phyloP scores from a whole-genome alignment of 176 grass and related monocot species.

The Rhynchospora tenuis region DNA sequence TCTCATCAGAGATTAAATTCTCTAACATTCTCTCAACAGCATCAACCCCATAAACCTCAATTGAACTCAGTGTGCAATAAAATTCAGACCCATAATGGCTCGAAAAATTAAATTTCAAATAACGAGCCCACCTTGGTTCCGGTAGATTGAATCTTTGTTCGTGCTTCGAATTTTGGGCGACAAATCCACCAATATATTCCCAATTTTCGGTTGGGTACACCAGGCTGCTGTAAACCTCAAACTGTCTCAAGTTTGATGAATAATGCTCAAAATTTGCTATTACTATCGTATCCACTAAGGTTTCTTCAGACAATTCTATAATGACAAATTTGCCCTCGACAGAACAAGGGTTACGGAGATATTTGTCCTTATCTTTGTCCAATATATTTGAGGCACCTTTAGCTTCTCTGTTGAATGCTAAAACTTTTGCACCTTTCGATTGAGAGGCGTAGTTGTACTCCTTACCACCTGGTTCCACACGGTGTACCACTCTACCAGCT shows the following conservation, averaged over 20 bases:
- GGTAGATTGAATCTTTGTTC: slow-evolving; percentile 59
- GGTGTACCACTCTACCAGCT: slow-evolving; percentile 54
- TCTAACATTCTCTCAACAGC: slow-evolving; percentile 95
- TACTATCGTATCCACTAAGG: slow-evolving; percentile 72
- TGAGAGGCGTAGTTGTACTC: slow-evolving; percentile 89
- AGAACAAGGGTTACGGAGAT: slow-evolving; percentile 93
- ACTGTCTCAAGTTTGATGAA: slow-evolving; percentile 82
- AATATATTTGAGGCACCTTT: slow-evolving; percentile 94
- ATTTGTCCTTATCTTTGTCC: slow-evolving; percentile 95
- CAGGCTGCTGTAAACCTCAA: slow-evolving; percentile 71
- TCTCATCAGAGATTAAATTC: slow-evolving; percentile 88
- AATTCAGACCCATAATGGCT: slow-evolving; percentile 94
- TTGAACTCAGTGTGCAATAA: slow-evolving; percentile 83
- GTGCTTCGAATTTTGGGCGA: slow-evolving; percentile 62
- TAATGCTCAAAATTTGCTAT: slow-evolving; percentile 97
- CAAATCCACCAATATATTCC: slow-evolving; percentile 75
- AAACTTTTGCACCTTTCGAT: slow-evolving; percentile 76
- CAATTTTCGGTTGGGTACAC: slow-evolving; percentile 78
- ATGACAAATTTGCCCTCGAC: slow-evolving; percentile 82
- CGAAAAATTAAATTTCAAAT: slow-evolving; percentile 77
- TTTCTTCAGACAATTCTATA: slow-evolving; percentile 97
- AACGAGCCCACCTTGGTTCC: slow-evolving; percentile 84
- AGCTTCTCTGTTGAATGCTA: slow-evolving; percentile 89
- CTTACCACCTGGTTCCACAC: slow-evolving; percentile 79
- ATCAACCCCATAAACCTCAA: slow-evolving; percentile 97